Conservation (phyloP, 768 basidiomycete species). For the Pleurotus cornucopiae region DNA sequence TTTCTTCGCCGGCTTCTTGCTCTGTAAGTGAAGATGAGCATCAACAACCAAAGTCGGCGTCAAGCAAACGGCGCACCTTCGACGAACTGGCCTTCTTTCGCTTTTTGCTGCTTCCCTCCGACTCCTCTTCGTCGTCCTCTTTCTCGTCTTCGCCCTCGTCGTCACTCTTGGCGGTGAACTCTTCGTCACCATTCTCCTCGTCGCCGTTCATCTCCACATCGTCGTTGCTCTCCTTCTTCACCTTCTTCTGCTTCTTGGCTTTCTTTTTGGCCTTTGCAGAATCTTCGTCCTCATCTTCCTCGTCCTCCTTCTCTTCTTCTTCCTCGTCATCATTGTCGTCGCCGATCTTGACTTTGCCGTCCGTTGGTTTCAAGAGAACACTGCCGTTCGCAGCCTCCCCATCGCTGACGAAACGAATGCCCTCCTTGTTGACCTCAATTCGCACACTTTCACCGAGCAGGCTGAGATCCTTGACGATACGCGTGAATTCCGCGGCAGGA, state of each 20-base stretch:
- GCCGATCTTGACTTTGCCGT: slow-evolving; percentile 41
- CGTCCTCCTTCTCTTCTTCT: slow-evolving; percentile 32
- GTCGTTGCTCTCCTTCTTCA: slow-evolving; percentile 38
- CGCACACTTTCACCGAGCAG: slow-evolving; percentile 90
- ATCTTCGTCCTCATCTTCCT: slow-evolving; percentile 29
- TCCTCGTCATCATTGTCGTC: slow-evolving; percentile 32
- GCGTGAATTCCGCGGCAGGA: slow-evolving; percentile 80
- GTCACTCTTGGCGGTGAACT: slow-evolving; percentile 18
- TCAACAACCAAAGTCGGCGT: slow-evolving; percentile 10
- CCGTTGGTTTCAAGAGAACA: slow-evolving; percentile 77
- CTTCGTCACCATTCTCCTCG: slow-evolving; percentile 39
- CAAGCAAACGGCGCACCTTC: slow-evolving; percentile 2
- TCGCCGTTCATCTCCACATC: slow-evolving; percentile 40
- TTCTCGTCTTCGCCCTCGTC: slow-evolving; percentile 47
- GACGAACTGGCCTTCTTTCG: slow-evolving; percentile 9
- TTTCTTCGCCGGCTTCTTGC: slow-evolving; percentile 47
- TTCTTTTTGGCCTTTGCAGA: slow-evolving; percentile 39
- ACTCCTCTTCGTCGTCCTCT: slow-evolving; percentile 52
- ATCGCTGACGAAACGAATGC: slow-evolving; percentile 87
- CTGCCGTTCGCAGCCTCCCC: slow-evolving; percentile 93
- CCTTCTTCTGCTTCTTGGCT: slow-evolving; percentile 41
- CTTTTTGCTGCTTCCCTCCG: slow-evolving; percentile 29
- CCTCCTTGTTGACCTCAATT: slow-evolving; percentile 95
- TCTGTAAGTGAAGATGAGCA: slow-evolving; percentile 28
- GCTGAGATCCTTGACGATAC: slow-evolving; percentile 90